These are phyloP conservation scores for Suhomyces wounanorum DNA, from an alignment of 1,139 yeast species.

Conservation along the genomic window DNA sequence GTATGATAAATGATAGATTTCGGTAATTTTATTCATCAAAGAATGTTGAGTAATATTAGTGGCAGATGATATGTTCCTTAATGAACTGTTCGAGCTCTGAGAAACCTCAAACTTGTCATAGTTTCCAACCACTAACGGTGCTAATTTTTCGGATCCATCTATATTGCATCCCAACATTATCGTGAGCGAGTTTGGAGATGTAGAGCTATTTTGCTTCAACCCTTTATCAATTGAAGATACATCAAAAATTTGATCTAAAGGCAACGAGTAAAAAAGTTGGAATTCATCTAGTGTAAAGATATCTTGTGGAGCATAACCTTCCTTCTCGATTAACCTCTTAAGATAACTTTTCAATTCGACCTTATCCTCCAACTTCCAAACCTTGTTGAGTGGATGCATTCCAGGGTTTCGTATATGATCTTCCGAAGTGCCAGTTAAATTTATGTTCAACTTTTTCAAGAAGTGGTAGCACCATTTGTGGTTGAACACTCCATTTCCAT, in stretches of 20 bases:
- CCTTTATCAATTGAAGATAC: constrained; percentile 51
- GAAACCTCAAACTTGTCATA: constrained; percentile 55
- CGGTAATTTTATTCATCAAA: constrained; percentile 50
- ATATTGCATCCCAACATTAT: constrained; percentile 64
- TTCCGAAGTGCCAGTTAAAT: constrained; percentile 47
- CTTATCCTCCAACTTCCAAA: constrained; percentile 65
- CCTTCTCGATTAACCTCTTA: constrained; percentile 30
- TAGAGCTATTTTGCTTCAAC: constrained; percentile 40
- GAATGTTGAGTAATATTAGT: constrained; percentile 24
- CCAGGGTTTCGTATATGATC: constrained; percentile 41
- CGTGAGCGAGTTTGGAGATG: constrained; percentile 57
- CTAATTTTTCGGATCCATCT: constrained; percentile 62
- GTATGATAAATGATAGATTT: constrained; percentile 54
- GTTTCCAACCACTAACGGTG: constrained; percentile 63
- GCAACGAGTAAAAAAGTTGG: constrained; percentile 59
- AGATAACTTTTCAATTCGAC: constrained; percentile 41
- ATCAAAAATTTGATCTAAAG: constrained; percentile 60
- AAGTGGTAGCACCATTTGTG: constrained; percentile 69
- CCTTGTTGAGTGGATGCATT: constrained; percentile 48
- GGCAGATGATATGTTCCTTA: constrained; percentile 26
- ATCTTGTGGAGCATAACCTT: constrained; percentile 51
- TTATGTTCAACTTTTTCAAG: constrained; percentile 54
- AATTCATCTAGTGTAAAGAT: constrained; percentile 65
- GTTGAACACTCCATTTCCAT: constrained; percentile 64
- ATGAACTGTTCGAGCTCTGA: constrained; percentile 31